phyloP scores from a whole-genome alignment of 2,329 filamentous ascomycete species.

The Trichoderma aggressivum region DNA sequence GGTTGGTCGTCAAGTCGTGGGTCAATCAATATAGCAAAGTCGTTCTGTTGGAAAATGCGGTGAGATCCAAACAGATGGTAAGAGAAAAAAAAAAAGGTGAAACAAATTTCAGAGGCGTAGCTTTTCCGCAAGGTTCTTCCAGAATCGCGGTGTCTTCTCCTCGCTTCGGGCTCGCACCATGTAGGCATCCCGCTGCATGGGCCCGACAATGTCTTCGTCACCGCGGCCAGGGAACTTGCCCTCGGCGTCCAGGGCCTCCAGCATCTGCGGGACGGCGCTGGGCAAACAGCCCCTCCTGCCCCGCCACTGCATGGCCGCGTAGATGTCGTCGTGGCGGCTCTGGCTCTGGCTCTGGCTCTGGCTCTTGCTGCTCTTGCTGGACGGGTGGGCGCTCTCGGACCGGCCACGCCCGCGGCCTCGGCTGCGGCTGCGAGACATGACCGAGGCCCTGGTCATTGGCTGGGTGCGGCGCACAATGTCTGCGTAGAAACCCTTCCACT shows the following conservation, averaged over 20 bases:
- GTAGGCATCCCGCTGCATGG: constrained; percentile 67
- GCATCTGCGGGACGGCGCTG: constrained; percentile 64
- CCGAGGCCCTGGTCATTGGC: constrained; percentile 27
- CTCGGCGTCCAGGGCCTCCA: constrained; percentile 64
- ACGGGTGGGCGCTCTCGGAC: constrained; percentile 42
- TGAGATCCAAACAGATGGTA: constrained; percentile 8
- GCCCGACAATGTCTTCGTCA: constrained; percentile 89
- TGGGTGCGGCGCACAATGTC: constrained; percentile 54
- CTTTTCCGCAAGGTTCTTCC: constrained; percentile 48
- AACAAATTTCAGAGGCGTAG: constrained; percentile 30
- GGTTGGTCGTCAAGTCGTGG: constrained; percentile 34
- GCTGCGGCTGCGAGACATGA: constrained; percentile 38
- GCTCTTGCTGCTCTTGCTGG: constrained; percentile 33
- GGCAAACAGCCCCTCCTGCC: constrained; percentile 55
- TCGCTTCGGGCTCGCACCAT: constrained; percentile 48
- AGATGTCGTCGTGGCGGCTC: constrained; percentile 39
- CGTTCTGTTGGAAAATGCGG: constrained; percentile 10
- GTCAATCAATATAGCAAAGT: constrained; percentile 3
- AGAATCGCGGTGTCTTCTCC: constrained; percentile 46
- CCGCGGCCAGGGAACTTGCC: constrained; percentile 87
- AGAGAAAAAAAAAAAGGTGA: background rate
- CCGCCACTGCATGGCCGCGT: constrained; percentile 43
- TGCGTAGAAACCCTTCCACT: constrained; percentile 71
- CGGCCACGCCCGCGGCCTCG: constrained; percentile 36
- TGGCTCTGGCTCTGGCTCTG: constrained; percentile 25